Percentiles rank a stretch among this genome's conserved stretches.
These are phyloP conservation scores for Aaosphaeria arxii DNA, from an alignment of 2,329 filamentous ascomycete genomes.

Conservation along the genomic window DNA sequence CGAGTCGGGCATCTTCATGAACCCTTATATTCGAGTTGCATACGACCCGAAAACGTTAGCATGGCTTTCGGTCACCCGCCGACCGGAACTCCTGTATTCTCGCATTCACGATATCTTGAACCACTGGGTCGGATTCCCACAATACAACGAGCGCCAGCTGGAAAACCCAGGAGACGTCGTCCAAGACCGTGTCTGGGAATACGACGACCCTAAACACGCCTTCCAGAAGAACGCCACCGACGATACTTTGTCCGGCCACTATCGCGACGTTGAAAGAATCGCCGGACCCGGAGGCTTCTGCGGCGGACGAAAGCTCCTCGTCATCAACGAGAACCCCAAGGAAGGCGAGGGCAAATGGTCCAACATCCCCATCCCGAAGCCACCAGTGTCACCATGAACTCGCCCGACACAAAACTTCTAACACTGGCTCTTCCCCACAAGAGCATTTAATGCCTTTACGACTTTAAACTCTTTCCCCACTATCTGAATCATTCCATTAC, in stretches of 20 bases:
- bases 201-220: constrained; percentile 27
- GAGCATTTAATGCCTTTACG: too few species aligned
- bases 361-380: constrained; percentile 23
- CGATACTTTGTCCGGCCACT: constrained; percentile 25
- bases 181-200: constrained; percentile 52
- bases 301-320: constrained; percentile 53
- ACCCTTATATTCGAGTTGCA: constrained; percentile 70
- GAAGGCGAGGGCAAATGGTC: constrained; percentile 32
- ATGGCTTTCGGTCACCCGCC: constrained; percentile 59
- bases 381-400: neutral
- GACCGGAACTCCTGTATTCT: constrained; percentile 64
- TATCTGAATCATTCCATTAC: too few species aligned
- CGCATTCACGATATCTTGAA: constrained; percentile 59
- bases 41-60: constrained; percentile 58
- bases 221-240: constrained; percentile 22
- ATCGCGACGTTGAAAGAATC: constrained; percentile 38
- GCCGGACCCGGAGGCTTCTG: constrained; percentile 56
- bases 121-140: constrained; percentile 55
- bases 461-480: too few species aligned
- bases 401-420: too few species aligned
- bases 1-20: constrained; percentile 66
- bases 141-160: constrained; percentile 57
- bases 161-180: constrained; percentile 58
- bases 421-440: too few species aligned
- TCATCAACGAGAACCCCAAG: constrained; percentile 38